Percentiles rank a stretch among this genome's conserved stretches.
Conservation (phyloP, 2,329 filamentous ascomycete species). For the Xylariaceae sp. region DNA sequence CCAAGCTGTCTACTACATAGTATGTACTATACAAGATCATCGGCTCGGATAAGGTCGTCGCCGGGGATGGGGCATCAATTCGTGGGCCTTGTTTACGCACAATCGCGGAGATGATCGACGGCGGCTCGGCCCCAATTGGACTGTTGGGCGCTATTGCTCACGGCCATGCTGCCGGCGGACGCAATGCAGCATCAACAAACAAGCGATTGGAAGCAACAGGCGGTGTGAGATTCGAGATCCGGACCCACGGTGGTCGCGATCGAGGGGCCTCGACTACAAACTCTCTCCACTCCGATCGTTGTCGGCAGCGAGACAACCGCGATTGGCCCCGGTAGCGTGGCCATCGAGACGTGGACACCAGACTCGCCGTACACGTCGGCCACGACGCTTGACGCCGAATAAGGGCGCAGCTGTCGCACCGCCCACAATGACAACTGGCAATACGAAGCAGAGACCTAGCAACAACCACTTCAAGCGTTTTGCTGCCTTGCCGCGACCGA, state of each 20-base stretch:
- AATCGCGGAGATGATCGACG: slow-evolving; percentile 42
- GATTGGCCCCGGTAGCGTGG: slow-evolving; percentile 47
- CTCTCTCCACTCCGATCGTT: slow-evolving; percentile 41
- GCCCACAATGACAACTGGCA: slow-evolving; percentile 17
- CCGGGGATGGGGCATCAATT: slow-evolving; percentile 43
- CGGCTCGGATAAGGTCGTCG: slow-evolving; percentile 39
- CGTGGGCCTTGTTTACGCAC: slow-evolving; percentile 39
- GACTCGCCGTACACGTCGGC: slow-evolving; percentile 44
- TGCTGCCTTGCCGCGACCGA: neutral
- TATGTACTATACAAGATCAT: too few species aligned
- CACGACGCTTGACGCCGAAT: slow-evolving; percentile 37
- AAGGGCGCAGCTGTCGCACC: slow-evolving; percentile 21
- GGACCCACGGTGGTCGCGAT: slow-evolving; percentile 49
- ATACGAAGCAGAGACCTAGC: neutral
- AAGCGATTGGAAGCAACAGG: slow-evolving; percentile 47
- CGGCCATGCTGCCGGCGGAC: slow-evolving; percentile 42
- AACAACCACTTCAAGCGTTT: neutral
- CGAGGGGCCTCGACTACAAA: slow-evolving; percentile 43
- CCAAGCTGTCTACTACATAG: slow-evolving; percentile 44
- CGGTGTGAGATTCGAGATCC: slow-evolving; percentile 49
- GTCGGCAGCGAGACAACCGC: slow-evolving; percentile 50
- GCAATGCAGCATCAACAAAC: slow-evolving; percentile 33
- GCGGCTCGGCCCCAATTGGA: slow-evolving; percentile 49
- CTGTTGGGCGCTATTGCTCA: slow-evolving; percentile 41
- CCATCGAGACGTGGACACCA: slow-evolving; percentile 44